Percentiles rank a stretch among this genome's conserved stretches.
Conservation (phyloP, 306 rosid genomes). For the Sesbania bispinosa region DNA sequence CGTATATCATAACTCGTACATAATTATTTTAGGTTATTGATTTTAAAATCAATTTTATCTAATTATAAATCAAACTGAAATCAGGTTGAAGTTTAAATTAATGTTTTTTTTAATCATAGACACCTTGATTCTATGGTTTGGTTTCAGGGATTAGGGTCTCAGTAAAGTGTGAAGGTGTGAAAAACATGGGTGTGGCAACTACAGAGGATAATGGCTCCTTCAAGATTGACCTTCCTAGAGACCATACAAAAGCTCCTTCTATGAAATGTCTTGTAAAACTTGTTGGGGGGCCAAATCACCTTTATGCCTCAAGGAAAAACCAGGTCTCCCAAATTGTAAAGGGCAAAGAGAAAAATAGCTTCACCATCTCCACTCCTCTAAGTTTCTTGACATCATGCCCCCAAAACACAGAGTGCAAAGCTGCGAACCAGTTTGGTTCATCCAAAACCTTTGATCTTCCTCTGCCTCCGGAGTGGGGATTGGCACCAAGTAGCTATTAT, state of each 20-base stretch:
- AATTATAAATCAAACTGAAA: too few species aligned
- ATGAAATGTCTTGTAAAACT: conserved; percentile 51
- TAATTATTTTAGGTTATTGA: too few species aligned
- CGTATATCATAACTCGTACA: too few species aligned
- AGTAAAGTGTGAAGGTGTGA: conserved; percentile 60
- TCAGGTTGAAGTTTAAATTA: too few species aligned
- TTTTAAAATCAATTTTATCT: too few species aligned
- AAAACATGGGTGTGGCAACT: conserved; percentile 37
- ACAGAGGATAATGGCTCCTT: conserved; percentile 66
- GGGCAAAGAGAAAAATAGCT: conserved; percentile 27
- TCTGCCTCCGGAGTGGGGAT: conserved; percentile 76
- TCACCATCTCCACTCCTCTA: conserved; percentile 61
- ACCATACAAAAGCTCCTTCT: conserved; percentile 1
- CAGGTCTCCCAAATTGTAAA: conserved; percentile 42
- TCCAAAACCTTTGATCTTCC: conserved; percentile 70
- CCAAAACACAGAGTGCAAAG: conserved; percentile 31
- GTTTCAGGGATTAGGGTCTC: conserved; percentile 56
- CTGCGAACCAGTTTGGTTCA: conserved; percentile 31
- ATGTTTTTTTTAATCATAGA: too few species aligned
- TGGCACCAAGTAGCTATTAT: conserved; percentile 76
- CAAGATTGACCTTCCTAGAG: conserved; percentile 40
- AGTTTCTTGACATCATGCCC: conserved; percentile 53
- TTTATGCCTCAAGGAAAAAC: conserved; percentile 46
- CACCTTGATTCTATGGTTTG: too few species aligned
- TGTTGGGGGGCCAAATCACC: conserved; percentile 60